Percentiles rank a stretch among this genome's conserved stretches.
Evolutionary conservation across 1,139 yeast species (phyloP).

Genomic region (Suhomyces panamericanus): DNA sequence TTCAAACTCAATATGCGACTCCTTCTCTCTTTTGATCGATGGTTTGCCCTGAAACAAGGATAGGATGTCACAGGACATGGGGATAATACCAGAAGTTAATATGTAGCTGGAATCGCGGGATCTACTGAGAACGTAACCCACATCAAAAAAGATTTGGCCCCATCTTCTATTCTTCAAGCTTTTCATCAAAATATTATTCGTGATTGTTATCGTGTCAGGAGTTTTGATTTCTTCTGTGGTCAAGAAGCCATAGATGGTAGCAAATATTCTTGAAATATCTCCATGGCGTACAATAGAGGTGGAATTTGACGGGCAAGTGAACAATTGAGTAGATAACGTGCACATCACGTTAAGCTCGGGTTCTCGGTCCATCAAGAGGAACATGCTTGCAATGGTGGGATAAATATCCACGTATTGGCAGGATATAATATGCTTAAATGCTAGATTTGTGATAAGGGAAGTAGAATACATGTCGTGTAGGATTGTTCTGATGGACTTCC

Average conservation of each 20-base stretch:
- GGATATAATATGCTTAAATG: slow-evolving; percentile 60
- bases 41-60: slow-evolving; percentile 80
- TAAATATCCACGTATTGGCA: slow-evolving; percentile 83
- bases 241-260: slow-evolving; percentile 65
- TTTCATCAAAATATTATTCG: slow-evolving; percentile 43
- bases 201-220: slow-evolving; percentile 45
- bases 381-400: slow-evolving; percentile 75
- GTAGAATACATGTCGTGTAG: slow-evolving; percentile 71
- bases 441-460: slow-evolving; percentile 65
- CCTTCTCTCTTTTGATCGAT: slow-evolving; percentile 71
- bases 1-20: slow-evolving; percentile 87
- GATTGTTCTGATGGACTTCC: slow-evolving; percentile 62
- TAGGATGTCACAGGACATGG: slow-evolving; percentile 62
- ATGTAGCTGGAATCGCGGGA: slow-evolving; percentile 53
- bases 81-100: slow-evolving; percentile 35
- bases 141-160: slow-evolving; percentile 83
- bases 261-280: slow-evolving; percentile 64
- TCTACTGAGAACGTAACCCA: slow-evolving; percentile 74
- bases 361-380: slow-evolving; percentile 69
- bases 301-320: slow-evolving; percentile 81
- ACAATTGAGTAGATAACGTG: slow-evolving; percentile 78
- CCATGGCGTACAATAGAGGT: slow-evolving; percentile 68
- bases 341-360: slow-evolving; percentile 80
- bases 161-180: slow-evolving; percentile 76
- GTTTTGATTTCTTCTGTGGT: slow-evolving; percentile 56